These are phyloP conservation scores for Penicillium sp. DNA, from an alignment of 2,329 filamentous ascomycete genomes.

Conservation along the genomic window DNA sequence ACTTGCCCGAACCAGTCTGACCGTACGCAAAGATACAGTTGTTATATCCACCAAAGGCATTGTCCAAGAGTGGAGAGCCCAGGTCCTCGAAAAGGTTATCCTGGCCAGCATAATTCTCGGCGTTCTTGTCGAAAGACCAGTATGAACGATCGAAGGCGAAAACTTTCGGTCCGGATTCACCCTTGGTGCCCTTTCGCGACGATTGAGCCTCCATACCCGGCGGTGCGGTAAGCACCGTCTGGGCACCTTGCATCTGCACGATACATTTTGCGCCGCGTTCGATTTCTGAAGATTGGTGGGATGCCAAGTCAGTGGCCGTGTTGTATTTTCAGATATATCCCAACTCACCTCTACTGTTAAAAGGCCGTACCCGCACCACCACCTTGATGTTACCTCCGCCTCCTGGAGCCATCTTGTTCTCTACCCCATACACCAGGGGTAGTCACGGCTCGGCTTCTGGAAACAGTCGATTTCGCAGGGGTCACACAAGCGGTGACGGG, in stretches of 20 bases:
- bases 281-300: slow-evolving; percentile 57
- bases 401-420: slow-evolving; percentile 56
- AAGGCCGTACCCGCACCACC: slow-evolving; percentile 91
- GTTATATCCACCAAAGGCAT: slow-evolving; percentile 97
- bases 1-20: slow-evolving; percentile 97
- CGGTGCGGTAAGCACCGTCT: slow-evolving; percentile 79
- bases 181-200: slow-evolving; percentile 55
- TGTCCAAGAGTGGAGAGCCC: slow-evolving; percentile 85
- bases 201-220: slow-evolving; percentile 52
- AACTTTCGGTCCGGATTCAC: slow-evolving; percentile 65
- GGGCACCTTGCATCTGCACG: slow-evolving; percentile 88
- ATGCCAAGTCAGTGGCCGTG: slow-evolving; percentile 7
- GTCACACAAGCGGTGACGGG: slow-evolving; percentile 19
- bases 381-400: slow-evolving; percentile 99
- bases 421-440: slow-evolving; percentile 35
- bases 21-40: slow-evolving; percentile 99
- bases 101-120: slow-evolving; percentile 80
- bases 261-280: slow-evolving; percentile 93
- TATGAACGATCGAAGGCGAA: slow-evolving; percentile 98
- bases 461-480: slow-evolving; percentile 9
- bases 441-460: slow-evolving; percentile 14
- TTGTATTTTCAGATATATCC: background rate
- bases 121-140: slow-evolving; percentile 88
- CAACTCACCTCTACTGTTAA: slow-evolving; percentile 80
- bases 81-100: slow-evolving; percentile 83